Base-by-base conservation (phyloP, 306 rosid genomes). In the Senna siamea region DNA sequence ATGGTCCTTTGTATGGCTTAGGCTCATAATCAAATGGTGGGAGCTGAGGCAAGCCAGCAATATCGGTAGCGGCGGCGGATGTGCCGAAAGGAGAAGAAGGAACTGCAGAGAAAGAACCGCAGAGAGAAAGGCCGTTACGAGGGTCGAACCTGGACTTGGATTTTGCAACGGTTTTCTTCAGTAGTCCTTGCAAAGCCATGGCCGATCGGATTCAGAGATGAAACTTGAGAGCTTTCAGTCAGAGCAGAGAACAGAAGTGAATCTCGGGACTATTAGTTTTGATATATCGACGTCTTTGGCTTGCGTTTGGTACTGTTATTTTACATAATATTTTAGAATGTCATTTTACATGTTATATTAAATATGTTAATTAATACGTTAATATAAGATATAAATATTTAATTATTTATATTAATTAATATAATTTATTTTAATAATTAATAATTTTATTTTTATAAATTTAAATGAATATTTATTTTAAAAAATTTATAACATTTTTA, bases 1-100 rank as follows among this genome's bases (percentile, higher is more conserved):
- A 74, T 2, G 97, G 97, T 2, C 97, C 97, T 4, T 59, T 72
- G 56, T 91, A 93, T 0, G 91, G 87, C 35, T 50, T 80, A 2
- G 98, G 96, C 17, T 83, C 69, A 70, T 91, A 75, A 74, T 86
- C 88, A 71, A 93, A 91, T 3, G 88, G 89, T 7, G 97, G 98
- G 48, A 93, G 66, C 28, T 56, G 76, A 35, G 89, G 92, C 43
- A 46, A 73, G 22, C 75, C 65, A 61, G 66, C 63, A 9, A 26
- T 54, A 32, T 65, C 17, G 34, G 69, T 28, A 44, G 78, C 22
- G 6, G 84, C 38, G 40, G 85, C 48, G n/a, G 85, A 52, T 22
- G 78, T 44, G 40, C 5, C 26, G 65, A 66, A 41, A 40, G 87
- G 68, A 74, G 83, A 73, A 64, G 80, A 59, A 66, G 61, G 64